A percentile compares a stretch with the other conserved stretches of the same genome.
Conservation (phyloP, 2,329 filamentous ascomycete genomes). For the Cryphonectria japonica region DNA sequence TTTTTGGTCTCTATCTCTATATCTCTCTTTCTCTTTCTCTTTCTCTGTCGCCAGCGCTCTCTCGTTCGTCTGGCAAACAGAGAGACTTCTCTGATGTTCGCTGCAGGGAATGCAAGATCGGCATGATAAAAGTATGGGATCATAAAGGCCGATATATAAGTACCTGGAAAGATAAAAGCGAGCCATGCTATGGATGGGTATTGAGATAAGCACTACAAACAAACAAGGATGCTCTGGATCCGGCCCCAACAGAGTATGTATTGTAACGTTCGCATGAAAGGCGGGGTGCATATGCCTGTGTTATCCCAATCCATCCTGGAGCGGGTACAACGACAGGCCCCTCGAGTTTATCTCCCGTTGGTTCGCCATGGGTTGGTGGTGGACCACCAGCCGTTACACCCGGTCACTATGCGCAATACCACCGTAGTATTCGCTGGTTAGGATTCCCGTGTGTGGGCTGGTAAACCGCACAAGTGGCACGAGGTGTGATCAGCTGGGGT, state of each 20-base stretch:
- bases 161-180: neutral
- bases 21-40: neutral
- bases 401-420: neutral
- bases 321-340: neutral
- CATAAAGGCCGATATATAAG: neutral
- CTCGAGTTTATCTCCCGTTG: neutral
- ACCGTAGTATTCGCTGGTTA: too few relatives aligned
- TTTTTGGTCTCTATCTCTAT: neutral
- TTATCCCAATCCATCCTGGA: neutral
- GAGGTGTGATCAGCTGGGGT: slow-evolving; percentile 4
- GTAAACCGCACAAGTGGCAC: neutral
- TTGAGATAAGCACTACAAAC: neutral
- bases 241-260: too few relatives aligned
- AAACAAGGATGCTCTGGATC: neutral
- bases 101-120: neutral
- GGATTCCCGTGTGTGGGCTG: neutral
- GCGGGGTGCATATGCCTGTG: neutral
- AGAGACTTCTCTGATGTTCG: neutral
- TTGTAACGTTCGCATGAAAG: slow-evolving; percentile 4
- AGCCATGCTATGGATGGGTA: neutral
- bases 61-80: neutral
- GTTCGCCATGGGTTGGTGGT: neutral
- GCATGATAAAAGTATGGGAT: neutral
- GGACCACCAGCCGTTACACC: neutral
- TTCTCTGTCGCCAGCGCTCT: too few relatives aligned